Base-by-base conservation (phyloP, 441 rosid species). In the Macaranga tanarius region DNA sequence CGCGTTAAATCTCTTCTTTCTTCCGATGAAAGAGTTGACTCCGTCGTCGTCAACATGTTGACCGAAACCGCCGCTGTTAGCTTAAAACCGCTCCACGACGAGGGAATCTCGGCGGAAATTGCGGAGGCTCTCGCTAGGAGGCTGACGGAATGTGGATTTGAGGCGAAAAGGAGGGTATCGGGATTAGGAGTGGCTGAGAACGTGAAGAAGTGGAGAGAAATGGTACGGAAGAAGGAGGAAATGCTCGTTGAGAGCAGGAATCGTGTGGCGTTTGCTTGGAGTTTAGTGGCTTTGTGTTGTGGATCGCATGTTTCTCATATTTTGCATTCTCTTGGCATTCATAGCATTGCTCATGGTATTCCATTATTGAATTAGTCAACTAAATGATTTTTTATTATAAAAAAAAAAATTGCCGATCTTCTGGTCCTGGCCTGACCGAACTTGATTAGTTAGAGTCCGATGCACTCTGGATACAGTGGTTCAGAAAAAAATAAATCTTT, bases 231-330 rank as follows among this genome's bases (percentile, higher is more conserved):
- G 86, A 90, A 92, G 80, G 95, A 95, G 79, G 90, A 92, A 22
- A 63, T 90, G 86, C 77, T 92, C 2, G 79, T 78, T 57, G 83
- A 85, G 86, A 90, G 90, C n/a, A 87, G 94, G 82, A 89, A 90
- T 16, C 88, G 97, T 6, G 97, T 90, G 73, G 88, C 90, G 11
- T 86, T 95, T 75, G 96, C 99, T 5, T 90, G 99, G 99, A 92
- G 91, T 47, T 81, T 91, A 83, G 99, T 90, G 80, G 97, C 99
- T 47, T 61, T 95, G 77, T 95, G 97, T 77, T 92, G 99, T 74
- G 99, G 97, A 34, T 86, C 99, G 23, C 99, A 95, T 45, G 86
- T 88, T 85, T 89, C 97, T 23, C 99, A 92, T 81, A 82, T 91
- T 73, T 77, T 89, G 81, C 99, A 95, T 75, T 90, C 97, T 38